Percentiles rank a stretch among this genome's conserved stretches.
These are phyloP conservation scores for Sequoiadendron giganteum DNA, from an alignment of 75 land plant species.

Conservation along the genomic window DNA sequence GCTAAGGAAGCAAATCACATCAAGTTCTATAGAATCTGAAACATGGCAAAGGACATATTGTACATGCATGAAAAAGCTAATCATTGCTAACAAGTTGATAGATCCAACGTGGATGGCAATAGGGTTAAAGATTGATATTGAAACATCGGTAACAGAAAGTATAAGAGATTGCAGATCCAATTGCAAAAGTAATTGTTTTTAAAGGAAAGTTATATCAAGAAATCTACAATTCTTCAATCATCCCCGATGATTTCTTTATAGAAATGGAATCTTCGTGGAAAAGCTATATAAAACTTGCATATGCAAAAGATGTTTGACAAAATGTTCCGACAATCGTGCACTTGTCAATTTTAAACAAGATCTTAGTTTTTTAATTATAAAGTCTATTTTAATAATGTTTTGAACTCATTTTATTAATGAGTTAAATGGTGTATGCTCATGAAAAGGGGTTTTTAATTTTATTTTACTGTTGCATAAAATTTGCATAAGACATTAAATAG, in stretches of 20 bases:
- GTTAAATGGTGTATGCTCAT: too few species aligned
- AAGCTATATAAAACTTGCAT: conserved; percentile 74
- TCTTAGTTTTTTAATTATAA: too few species aligned
- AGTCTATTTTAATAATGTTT: too few species aligned
- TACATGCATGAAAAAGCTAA: conserved; percentile 54
- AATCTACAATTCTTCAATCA: conserved; percentile 32
- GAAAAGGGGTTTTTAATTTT: too few species aligned
- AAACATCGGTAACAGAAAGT: conserved; percentile 62
- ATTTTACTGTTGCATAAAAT: too few species aligned
- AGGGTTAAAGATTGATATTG: conserved; percentile 61
- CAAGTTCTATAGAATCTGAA: conserved; percentile 73
- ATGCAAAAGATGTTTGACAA: conserved; percentile 44
- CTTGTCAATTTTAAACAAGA: too few species aligned
- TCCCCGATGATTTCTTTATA: conserved; percentile 82
- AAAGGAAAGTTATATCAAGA: conserved; percentile 59
- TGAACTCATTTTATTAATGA: too few species aligned
- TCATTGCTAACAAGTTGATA: conserved; percentile 51
- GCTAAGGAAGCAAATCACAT: conserved; percentile 83
- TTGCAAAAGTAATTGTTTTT: conserved; percentile 48
- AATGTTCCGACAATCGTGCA: too few species aligned
- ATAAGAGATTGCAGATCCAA: conserved; percentile 37
- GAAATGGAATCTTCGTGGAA: conserved; percentile 86
- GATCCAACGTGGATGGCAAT: conserved; percentile 84
- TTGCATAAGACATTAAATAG: too few species aligned
- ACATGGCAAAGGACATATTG: conserved; percentile 71